Conservation (phyloP, 768 basidiomycete genomes). For the Tricholoma sp. region DNA sequence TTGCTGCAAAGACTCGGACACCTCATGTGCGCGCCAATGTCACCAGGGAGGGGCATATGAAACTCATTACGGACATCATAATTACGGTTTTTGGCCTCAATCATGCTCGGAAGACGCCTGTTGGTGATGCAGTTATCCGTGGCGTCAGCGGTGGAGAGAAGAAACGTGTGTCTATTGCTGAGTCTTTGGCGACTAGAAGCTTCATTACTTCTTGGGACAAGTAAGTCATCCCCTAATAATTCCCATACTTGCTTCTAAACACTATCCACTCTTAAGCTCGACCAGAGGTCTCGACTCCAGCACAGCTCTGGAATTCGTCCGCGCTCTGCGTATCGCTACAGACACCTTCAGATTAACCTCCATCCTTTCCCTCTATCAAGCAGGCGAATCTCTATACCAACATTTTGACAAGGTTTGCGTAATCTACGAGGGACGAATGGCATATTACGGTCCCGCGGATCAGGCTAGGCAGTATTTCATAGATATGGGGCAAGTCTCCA, state of each 20-base stretch:
- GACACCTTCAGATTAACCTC: conserved; percentile 52
- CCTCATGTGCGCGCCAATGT: conserved; percentile 48
- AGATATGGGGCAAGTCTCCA: conserved; percentile 40
- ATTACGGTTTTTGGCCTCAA: conserved; percentile 72
- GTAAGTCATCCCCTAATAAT: conserved; percentile 3
- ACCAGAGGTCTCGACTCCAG: conserved; percentile 63
- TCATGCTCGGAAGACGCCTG: conserved; percentile 59
- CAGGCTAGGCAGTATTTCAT: conserved; percentile 69
- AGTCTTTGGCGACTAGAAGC: conserved; percentile 53
- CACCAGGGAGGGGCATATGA: conserved; percentile 37
- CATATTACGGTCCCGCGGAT: conserved; percentile 66
- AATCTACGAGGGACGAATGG: conserved; percentile 68
- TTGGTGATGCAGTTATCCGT: conserved; percentile 59
- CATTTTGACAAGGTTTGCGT: conserved; percentile 81
- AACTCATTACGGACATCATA: conserved; percentile 50
- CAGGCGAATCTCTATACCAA: conserved; percentile 59
- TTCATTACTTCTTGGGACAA: conserved; percentile 40
- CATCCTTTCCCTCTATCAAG: conserved; percentile 84
- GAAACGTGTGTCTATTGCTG: conserved; percentile 61
- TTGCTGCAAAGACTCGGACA: conserved; percentile 62
- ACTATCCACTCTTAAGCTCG: conserved; percentile 35
- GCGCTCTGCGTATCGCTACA: conserved; percentile 58
- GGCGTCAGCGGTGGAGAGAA: conserved; percentile 54
- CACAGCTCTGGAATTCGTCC: conserved; percentile 71
- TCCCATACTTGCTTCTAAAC: neutral